Evolutionary conservation across 371 early-diverging fungal species (phyloP).

Genomic region (Rhizomucor pusillus): DNA sequence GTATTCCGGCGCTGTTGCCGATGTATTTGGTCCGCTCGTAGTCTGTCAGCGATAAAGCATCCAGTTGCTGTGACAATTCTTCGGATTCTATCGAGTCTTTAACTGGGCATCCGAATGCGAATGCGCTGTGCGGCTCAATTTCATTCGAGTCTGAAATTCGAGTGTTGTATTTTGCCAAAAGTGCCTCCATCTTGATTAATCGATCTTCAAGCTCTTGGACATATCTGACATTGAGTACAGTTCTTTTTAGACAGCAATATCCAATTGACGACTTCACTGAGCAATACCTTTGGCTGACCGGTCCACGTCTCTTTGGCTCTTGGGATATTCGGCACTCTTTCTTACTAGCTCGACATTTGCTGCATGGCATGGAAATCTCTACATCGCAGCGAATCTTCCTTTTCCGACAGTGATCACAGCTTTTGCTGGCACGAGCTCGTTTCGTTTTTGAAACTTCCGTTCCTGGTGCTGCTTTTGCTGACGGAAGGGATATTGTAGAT

Average conservation of each 20-base stretch:
- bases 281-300: conserved; percentile 2
- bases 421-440: conserved; percentile 19
- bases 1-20: conserved; percentile 38
- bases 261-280: no score
- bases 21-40: conserved; percentile 37
- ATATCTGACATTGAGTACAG: no score
- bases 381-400: conserved; percentile 20
- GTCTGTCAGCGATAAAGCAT: conserved; percentile 16
- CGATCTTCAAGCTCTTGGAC: no score
- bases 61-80: background rate
- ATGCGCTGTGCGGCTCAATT: no score
- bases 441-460: background rate
- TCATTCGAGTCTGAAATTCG: no score
- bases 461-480: no score
- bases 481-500: no score
- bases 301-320: conserved; percentile 35
- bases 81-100: background rate
- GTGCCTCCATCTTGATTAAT: no score
- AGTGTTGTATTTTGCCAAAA: no score
- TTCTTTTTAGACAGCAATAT: no score
- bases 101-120: background rate
- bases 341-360: conserved; percentile 23
- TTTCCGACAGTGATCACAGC: conserved; percentile 20
- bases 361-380: conserved; percentile 28
- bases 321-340: conserved; percentile 27